Base-by-base conservation (phyloP, 2,329 filamentous ascomycete species). In the Cladosporium sp. region DNA sequence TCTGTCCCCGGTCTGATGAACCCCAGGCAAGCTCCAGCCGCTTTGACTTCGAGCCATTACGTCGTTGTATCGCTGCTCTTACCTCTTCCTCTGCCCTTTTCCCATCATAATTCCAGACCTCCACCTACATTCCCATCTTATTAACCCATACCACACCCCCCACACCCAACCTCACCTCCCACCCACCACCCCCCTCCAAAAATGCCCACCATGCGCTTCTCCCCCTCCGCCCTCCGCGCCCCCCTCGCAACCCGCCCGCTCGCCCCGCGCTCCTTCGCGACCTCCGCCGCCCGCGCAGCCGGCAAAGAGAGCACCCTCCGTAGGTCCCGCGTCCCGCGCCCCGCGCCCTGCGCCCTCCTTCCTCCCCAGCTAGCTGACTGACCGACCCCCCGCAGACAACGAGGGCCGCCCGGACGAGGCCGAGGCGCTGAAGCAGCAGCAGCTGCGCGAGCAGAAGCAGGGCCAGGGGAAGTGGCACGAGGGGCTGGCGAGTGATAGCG, bases 391-490 rank as follows among this genome's bases (percentile, higher is more conserved):
- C 37, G 7, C 54, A 70, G 75, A 73, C 59, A 63, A 71, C 46
- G 75, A 77, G 10, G 61, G 69, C 44, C 68, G 77, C 34, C 63
- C 67, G 46, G 59, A 70, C 3, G 63, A 74, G 61, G 76, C 75
- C 57, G 77, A 78, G 57, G 38, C 61, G 10, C 63, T 77, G 58
- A 90, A 91, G 75, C 79, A 88, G 55, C 82, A 85, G n/a, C 72
- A 75, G 52, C 53, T 79, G 54, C 68, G 70, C 56, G 69, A 69
- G 54, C 68, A 70, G 68, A 74, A 76, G 60, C 71, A 78, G 37
- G 87, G 87, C 56, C 78, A 81, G 67, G 84, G 77, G 49, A 78
- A 89, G 66, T 93, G 89, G 88, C 86, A 87, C 72, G 77, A 85
- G 18, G 83, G 86, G 67, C 76, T 95, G 46, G 87, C 88, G 3